phyloP scores from a whole-genome alignment of 2,329 filamentous ascomycete genomes.

The Ceratocystis harringtonii region DNA sequence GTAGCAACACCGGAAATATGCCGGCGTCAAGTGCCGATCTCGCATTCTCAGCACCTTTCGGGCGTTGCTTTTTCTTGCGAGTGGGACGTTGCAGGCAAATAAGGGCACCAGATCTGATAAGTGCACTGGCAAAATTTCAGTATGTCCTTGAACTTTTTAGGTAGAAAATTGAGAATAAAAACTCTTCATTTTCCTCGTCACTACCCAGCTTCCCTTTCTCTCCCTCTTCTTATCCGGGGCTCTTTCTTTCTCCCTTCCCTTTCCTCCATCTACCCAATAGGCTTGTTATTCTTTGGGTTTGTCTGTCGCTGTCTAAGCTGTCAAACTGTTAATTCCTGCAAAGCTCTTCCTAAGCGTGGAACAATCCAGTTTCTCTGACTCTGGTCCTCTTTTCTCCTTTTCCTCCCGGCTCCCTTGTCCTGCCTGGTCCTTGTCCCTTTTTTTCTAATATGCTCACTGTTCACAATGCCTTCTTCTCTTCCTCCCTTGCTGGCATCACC shows the following conservation, averaged over 20 bases:
- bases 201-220: neutral
- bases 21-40: neutral
- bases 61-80: neutral
- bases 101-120: neutral
- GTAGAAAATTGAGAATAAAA: neutral
- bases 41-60: neutral
- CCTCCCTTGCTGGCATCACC: neutral
- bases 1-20: neutral
- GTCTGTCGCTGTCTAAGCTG: neutral
- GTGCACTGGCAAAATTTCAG: neutral
- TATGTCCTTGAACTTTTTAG: no score
- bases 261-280: neutral
- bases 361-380: neutral
- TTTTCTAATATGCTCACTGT: no score
- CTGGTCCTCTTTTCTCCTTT: slow-evolving; percentile 2
- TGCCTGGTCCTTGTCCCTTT: neutral
- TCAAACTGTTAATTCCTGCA: neutral
- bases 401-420: neutral
- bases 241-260: neutral
- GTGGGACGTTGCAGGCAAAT: neutral
- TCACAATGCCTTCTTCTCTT: neutral
- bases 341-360: no score
- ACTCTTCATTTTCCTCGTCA: neutral
- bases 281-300: neutral
- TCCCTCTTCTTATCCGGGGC: neutral